Conservation (phyloP, 2,329 filamentous ascomycete genomes). For the Paraphaeosphaeria minitans region DNA sequence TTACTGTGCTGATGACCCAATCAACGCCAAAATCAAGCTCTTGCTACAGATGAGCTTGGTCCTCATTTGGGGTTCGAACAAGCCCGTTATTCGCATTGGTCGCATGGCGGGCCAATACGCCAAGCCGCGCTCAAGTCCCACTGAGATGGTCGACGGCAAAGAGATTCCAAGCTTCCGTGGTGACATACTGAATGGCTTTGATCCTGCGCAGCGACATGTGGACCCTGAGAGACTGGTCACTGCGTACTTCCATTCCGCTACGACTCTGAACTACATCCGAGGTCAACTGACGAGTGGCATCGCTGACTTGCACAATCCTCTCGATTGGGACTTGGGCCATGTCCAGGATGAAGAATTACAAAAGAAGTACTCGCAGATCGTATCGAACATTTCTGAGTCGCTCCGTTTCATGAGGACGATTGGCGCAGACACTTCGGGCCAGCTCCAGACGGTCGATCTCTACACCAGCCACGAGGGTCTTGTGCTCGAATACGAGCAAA, state of each 20-base stretch:
- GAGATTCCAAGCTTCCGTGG: slow-evolving; percentile 90
- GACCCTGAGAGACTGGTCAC: slow-evolving; percentile 84
- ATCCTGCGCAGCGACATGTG: slow-evolving; percentile 73
- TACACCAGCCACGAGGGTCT: slow-evolving; percentile 96
- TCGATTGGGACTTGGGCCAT: slow-evolving; percentile 95
- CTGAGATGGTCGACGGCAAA: slow-evolving; percentile 77
- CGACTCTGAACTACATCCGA: slow-evolving; percentile 91
- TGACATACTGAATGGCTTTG: slow-evolving; percentile 92
- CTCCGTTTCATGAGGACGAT: slow-evolving; percentile 94
- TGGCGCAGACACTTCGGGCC: slow-evolving; percentile 81
- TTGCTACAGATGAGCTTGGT: slow-evolving; percentile 96
- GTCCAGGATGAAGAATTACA: slow-evolving; percentile 83
- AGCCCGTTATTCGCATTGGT: slow-evolving; percentile 89
- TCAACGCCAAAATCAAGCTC: slow-evolving; percentile 96
- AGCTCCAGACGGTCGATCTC: slow-evolving; percentile 89
- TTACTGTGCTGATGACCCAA: slow-evolving; percentile 87
- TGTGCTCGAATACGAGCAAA: slow-evolving; percentile 91
- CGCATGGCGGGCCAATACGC: slow-evolving; percentile 98
- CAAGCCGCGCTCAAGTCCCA: slow-evolving; percentile 89
- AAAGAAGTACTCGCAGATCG: slow-evolving; percentile 83
- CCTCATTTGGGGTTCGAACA: slow-evolving; percentile 83
- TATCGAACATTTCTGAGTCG: slow-evolving; percentile 85
- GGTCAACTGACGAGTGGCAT: slow-evolving; percentile 84
- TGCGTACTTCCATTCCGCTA: slow-evolving; percentile 94
- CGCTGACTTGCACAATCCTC: slow-evolving; percentile 87